A percentile compares a stretch with the other conserved stretches of the same genome.
These are phyloP conservation scores for Colletotrichum tamarilloi DNA, from an alignment of 2,329 filamentous ascomycete genomes.

Conservation along the genomic window DNA sequence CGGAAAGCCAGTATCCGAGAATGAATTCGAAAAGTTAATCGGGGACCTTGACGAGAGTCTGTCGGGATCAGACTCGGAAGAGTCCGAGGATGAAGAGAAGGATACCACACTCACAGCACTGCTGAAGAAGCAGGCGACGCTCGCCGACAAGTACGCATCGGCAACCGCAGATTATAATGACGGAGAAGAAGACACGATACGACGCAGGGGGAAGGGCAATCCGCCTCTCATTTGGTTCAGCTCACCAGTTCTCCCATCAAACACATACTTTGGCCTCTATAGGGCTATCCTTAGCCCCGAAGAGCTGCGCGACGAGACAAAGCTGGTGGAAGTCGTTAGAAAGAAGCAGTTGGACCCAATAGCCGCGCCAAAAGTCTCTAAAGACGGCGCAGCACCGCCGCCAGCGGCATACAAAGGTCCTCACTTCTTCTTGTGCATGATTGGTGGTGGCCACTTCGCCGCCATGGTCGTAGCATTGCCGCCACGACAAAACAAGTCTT, in stretches of 20 bases:
- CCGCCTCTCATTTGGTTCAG: slow-evolving; percentile 87
- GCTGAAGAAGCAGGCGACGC: slow-evolving; percentile 83
- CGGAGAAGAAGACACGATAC: slow-evolving; percentile 47
- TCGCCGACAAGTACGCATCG: slow-evolving; percentile 62
- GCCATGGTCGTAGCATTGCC: slow-evolving; percentile 94
- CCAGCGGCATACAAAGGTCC: slow-evolving; percentile 73
- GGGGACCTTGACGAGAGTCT: slow-evolving; percentile 90
- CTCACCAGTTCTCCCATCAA: slow-evolving; percentile 78
- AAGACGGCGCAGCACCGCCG: slow-evolving; percentile 62
- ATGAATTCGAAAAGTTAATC: slow-evolving; percentile 87
- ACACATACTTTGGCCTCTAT: slow-evolving; percentile 88
- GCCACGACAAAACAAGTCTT: slow-evolving; percentile 79
- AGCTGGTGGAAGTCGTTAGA: slow-evolving; percentile 75
- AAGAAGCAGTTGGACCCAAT: slow-evolving; percentile 81
- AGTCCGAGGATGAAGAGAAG: slow-evolving; percentile 76
- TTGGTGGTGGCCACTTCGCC: slow-evolving; percentile 96
- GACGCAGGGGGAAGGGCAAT: slow-evolving; percentile 59
- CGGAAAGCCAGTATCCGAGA: slow-evolving; percentile 76
- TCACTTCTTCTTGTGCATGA: slow-evolving; percentile 98
- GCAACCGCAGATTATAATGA: slow-evolving; percentile 63
- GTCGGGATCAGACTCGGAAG: slow-evolving; percentile 84
- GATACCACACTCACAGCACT: slow-evolving; percentile 80
- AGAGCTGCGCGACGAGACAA: slow-evolving; percentile 73
- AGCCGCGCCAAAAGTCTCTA: slow-evolving; percentile 62
- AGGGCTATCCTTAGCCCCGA: slow-evolving; percentile 79